Evolutionary conservation across 1,284 basidiomycete species (phyloP), one percentile per base, ranked within the genome.

Genomic region (Moesziomyces globuligerus): DNA sequence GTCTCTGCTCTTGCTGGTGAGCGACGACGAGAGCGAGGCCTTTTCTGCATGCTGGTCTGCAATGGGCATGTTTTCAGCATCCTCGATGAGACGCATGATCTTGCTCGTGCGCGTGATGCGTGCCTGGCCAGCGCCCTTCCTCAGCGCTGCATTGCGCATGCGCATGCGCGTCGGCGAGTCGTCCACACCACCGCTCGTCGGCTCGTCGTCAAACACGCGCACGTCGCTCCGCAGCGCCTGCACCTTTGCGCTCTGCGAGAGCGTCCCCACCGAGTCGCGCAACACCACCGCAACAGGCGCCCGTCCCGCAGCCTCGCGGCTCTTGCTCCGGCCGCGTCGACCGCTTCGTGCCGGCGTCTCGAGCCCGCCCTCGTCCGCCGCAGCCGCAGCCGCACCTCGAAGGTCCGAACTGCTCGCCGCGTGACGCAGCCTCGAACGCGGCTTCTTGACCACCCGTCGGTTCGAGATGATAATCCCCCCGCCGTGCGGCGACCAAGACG

Each of bases 61-160:
- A 26, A 38, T 23, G 46, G 57, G 57, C 3, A 55, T 43, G 58
- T 61, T 66, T 21, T 66, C 57, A 1, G 58, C 58, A 20, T 71
- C 61, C 13, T 71, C 68, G 40, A 71, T 71, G 13, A 71, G 34
- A 2, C 62, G 49, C 61, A 66, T 66, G 50, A 71, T 71, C 51
- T 71, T 71, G 58, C 61, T 66, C 11, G 61, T 66, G 21, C 49
- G 48, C 2, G 53, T 61, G 40, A 71, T 61, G 17, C 40, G 48
- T 0, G 54, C 61, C 13, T 48, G 26, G 18, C 56, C 53, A 18
- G 51, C 45, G 24, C 60, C 59, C 42, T 65, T 70, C 46, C 36
- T 51, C 25, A 70, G n/a, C 39, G 44, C 41, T 6, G 41, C 32
- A 9, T 36, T 41, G 8, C 39, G n/a, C 10, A 36, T 48, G 9